Conservation (phyloP, 2,329 filamentous ascomycete genomes). For the Chrysosporium keratinophilum region DNA sequence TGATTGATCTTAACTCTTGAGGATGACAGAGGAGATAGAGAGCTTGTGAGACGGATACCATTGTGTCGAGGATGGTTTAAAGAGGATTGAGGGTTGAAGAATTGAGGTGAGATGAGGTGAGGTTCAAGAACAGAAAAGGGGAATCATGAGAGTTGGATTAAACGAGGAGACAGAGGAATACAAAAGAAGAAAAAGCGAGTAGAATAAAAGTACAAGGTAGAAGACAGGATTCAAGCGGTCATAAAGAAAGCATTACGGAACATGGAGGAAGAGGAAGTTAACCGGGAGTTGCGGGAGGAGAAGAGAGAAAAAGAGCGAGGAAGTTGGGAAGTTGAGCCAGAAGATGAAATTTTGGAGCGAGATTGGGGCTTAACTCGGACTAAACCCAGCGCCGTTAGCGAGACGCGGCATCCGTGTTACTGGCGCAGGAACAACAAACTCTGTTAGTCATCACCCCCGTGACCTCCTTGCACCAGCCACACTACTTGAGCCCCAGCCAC, state of each 20-base stretch:
- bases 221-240: neutral
- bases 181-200: neutral
- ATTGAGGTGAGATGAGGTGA: neutral
- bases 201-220: neutral
- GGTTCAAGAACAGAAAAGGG: neutral
- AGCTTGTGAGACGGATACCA: slow-evolving; percentile 40
- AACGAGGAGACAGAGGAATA: neutral
- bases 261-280: neutral
- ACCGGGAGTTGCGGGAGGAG: neutral
- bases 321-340: slow-evolving; percentile 13
- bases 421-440: slow-evolving; percentile 1
- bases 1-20: slow-evolving; percentile 64
- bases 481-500: neutral
- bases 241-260: neutral
- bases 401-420: neutral
- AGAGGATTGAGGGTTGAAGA: neutral
- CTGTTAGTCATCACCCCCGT: neutral
- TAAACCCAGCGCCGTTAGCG: neutral
- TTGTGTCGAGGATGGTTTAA: slow-evolving; percentile 20
- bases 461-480: neutral
- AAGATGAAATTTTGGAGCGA: slow-evolving; percentile 7
- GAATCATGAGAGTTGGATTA: neutral
- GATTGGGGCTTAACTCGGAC: neutral
- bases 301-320: slow-evolving; percentile 13
- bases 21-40: slow-evolving; percentile 68